These are phyloP conservation scores for Lojkania enalia DNA, from an alignment of 2,329 filamentous ascomycete genomes.

Conservation along the genomic window DNA sequence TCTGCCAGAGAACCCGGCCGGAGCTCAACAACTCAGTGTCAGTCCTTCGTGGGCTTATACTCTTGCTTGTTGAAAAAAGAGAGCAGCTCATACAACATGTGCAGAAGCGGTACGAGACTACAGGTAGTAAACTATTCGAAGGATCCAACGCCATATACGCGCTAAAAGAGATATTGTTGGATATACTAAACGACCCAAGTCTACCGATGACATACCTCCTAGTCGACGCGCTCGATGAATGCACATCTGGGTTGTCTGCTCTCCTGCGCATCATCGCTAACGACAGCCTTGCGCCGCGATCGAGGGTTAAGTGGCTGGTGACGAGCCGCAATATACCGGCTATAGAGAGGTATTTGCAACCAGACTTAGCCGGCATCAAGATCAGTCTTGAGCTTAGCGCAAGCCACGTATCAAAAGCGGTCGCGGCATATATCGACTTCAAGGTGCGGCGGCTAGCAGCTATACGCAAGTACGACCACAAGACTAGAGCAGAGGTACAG, in stretches of 20 bases:
- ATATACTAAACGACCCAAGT: background rate
- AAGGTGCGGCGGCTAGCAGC: background rate
- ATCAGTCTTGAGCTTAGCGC: background rate
- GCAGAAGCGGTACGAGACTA: background rate
- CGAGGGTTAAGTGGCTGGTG: background rate
- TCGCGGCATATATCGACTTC: background rate
- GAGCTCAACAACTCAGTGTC: conserved; percentile 16
- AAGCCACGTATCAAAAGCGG: background rate
- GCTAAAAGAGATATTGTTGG: background rate
- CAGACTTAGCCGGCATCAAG: background rate
- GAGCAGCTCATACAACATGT: background rate
- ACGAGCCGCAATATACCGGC: background rate
- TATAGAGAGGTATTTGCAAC: background rate
- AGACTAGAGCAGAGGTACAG: background rate
- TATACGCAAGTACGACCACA: background rate
- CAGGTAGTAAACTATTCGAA: background rate
- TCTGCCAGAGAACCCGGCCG: conserved; percentile 21
- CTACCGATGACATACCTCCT: background rate
- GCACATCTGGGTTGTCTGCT: background rate
- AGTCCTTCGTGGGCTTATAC: background rate
- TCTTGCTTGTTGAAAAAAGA: background rate
- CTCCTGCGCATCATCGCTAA: background rate
- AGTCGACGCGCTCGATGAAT: conserved; percentile 1
- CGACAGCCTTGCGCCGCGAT: background rate
- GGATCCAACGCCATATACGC: background rate